Evolutionary conservation across 2,329 filamentous ascomycete genomes (phyloP).

Genomic region (Colletotrichum scovillei): DNA sequence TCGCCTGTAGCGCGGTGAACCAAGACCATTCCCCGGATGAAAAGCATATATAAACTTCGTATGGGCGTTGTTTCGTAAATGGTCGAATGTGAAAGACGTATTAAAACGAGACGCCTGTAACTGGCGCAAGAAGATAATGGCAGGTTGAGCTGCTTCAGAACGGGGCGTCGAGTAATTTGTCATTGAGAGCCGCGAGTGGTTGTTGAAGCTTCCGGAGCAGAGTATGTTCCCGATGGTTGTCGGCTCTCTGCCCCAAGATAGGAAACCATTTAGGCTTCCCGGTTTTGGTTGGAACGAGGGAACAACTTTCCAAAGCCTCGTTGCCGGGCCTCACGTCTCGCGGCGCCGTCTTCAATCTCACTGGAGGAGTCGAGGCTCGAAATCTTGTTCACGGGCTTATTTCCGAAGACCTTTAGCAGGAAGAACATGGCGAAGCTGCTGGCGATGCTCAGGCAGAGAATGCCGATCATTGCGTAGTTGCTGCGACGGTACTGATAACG

Average conservation of each 20-base stretch:
- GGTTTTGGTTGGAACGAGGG: conserved; percentile 42
- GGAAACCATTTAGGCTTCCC: conserved; percentile 39
- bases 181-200: conserved; percentile 18
- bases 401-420: conserved; percentile 70
- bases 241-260: conserved; percentile 36
- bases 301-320: conserved; percentile 65
- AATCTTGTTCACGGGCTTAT: conserved; percentile 61
- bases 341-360: conserved; percentile 69
- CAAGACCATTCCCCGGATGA: conserved; percentile 40
- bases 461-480: conserved; percentile 90
- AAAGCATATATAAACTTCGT: conserved; percentile 42
- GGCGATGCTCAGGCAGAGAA: conserved; percentile 80
- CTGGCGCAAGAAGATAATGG: conserved; percentile 37
- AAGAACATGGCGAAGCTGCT: conserved; percentile 77
- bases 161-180: neutral
- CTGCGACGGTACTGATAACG: conserved; percentile 81
- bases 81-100: conserved; percentile 31
- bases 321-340: conserved; percentile 66
- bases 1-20: conserved; percentile 18
- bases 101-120: conserved; percentile 11
- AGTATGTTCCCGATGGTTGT: conserved; percentile 38
- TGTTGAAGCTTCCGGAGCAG: conserved; percentile 44
- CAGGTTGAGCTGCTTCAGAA: conserved; percentile 51
- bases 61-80: conserved; percentile 34
- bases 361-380: conserved; percentile 51